Conservation (phyloP, 2,329 filamentous ascomycete genomes). For the Venturia effusa region DNA sequence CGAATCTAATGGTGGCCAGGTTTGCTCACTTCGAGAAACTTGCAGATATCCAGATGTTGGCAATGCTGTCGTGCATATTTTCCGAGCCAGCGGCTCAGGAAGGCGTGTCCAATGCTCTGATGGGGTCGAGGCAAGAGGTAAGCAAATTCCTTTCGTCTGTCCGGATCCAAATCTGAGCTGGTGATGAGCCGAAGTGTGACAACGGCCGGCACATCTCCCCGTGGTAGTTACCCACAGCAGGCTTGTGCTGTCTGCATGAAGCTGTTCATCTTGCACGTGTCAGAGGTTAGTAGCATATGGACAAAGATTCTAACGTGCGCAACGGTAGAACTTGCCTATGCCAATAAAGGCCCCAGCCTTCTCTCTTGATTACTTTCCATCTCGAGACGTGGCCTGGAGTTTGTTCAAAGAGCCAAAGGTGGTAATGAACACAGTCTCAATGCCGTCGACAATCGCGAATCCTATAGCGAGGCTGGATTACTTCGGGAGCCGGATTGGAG, state of each 20-base stretch:
- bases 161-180: background rate
- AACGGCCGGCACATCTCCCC: background rate
- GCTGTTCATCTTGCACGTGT: background rate
- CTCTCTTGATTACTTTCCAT: slow-evolving; percentile 37
- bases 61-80: slow-evolving; percentile 53
- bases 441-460: background rate
- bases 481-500: slow-evolving; percentile 22
- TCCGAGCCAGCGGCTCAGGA: slow-evolving; percentile 35
- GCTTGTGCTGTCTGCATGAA: background rate
- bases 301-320: background rate
- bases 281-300: background rate
- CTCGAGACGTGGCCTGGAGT: slow-evolving; percentile 32
- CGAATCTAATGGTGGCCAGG: slow-evolving; percentile 12
- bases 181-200: background rate
- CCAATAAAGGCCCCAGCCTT: slow-evolving; percentile 34
- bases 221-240: background rate
- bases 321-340: slow-evolving; percentile 24
- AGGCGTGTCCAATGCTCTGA: slow-evolving; percentile 27
- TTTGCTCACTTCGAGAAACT: slow-evolving; percentile 49
- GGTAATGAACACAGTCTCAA: background rate
- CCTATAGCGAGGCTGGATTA: slow-evolving; percentile 16
- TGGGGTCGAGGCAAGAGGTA: slow-evolving; percentile 21
- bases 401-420: slow-evolving; percentile 24
- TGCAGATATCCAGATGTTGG: slow-evolving; percentile 55
- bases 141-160: background rate